Base-by-base conservation (phyloP, 192 early-diverging fungal genomes). In the Coemansia sp. region DNA sequence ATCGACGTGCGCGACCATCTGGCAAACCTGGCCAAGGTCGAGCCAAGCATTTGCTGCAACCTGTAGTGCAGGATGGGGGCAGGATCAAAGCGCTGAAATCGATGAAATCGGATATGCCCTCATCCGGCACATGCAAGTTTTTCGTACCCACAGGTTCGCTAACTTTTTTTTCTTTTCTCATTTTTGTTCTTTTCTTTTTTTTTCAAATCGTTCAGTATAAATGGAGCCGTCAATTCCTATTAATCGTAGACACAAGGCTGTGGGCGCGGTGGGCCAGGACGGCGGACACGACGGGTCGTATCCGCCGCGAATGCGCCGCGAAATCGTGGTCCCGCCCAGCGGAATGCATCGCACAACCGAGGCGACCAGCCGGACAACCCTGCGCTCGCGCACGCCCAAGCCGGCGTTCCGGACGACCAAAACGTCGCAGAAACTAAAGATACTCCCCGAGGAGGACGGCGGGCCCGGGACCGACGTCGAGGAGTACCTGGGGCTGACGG, bases 361-460 rank as follows among this genome's bases (percentile, higher is more conserved):
- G 42, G 38, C 30, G 17, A 12, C 53, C 3, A 55, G 62, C 10
- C 47, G 62, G 21, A 50, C 62, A 26, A 58, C 66, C 2, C 53
- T 65, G 35, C 55, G 67, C 15, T n/a, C n/a, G n/a, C n/a, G n/a
- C 19, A 25, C 49, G 50, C 36, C 72, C 26, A 84, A 85, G 73
- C 81, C 83, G 25, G 87, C 88, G 19, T 87, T 87, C 62, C 81
- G 93, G 50, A 95, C 91, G 15, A 90, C 93, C 35, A 95, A 95
- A 67, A 90, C 83, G n/a, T 90, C 90, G 31, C 90, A 92, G 64
- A 95, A 95, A 78, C 72, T 95, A 17, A 88, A 86, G n/a, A 71
- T 95, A 17, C 87, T 95, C 38, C 93, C 93, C 1, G 85, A 88
- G 39, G 84, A 83, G 31, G 81, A 85, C 14, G 51, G 32, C 9